A percentile compares a stretch with the other conserved stretches of the same genome.
Conservation (phyloP, 495 filamentous ascomycete species). For the Chaetomium tenue region DNA sequence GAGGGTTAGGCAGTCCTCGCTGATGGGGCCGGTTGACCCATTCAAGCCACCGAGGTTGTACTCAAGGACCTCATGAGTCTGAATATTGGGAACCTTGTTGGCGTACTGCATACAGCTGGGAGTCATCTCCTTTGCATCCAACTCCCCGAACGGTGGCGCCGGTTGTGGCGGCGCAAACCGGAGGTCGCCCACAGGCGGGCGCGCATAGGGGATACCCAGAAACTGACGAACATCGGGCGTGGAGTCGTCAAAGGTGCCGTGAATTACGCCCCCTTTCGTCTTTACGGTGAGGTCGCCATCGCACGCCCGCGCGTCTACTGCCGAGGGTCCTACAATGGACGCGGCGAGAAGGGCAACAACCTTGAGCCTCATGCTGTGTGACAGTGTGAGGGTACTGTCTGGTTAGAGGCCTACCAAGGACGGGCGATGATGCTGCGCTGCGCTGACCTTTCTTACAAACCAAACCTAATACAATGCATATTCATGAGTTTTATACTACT, state of each 20-base stretch:
- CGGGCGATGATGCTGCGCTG: too few relatives aligned
- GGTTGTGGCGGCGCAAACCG: conserved; percentile 43
- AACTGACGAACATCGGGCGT: conserved; percentile 39
- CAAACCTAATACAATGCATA: too few relatives aligned
- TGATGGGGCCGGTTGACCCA: conserved; percentile 21
- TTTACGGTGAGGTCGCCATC: conserved; percentile 19
- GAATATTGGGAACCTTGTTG: conserved; percentile 19
- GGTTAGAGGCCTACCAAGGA: not conserved
- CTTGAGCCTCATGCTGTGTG: not conserved
- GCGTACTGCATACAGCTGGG: conserved; percentile 32
- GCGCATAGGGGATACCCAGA: conserved; percentile 56
- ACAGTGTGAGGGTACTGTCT: not conserved
- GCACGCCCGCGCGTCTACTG: not conserved
- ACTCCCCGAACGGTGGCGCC: conserved; percentile 16
- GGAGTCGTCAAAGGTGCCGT: conserved; percentile 20
- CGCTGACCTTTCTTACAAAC: not conserved
- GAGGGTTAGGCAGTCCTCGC: conserved; percentile 59
- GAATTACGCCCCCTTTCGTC: conserved; percentile 13
- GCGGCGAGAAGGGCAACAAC: not conserved
- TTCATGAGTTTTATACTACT: not conserved
- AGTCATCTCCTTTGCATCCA: conserved; percentile 22
- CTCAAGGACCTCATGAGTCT: conserved; percentile 28
- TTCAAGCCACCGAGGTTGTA: conserved; percentile 30
- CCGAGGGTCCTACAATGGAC: too few relatives aligned
- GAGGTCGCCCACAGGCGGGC: conserved; percentile 48